Conservation (phyloP, 2,329 filamentous ascomycete genomes). For the Mycosphaerella arachidis region DNA sequence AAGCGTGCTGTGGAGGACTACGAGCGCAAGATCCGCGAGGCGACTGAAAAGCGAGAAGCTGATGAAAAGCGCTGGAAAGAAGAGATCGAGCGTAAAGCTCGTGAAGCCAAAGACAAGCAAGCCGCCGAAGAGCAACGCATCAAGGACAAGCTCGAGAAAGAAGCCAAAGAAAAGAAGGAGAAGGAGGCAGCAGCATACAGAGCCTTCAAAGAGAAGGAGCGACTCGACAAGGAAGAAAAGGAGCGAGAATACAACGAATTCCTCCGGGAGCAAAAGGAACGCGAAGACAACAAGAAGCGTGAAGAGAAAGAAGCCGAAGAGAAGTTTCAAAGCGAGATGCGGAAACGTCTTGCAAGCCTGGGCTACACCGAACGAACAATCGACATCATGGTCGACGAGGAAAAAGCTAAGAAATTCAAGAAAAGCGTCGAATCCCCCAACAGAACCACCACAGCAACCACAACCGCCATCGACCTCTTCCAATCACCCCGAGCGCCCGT, state of each 20-base stretch:
- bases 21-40: conserved; percentile 30
- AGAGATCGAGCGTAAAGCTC: conserved; percentile 39
- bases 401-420: conserved; percentile 39
- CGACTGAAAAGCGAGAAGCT: conserved; percentile 35
- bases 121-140: conserved; percentile 39
- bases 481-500: conserved; percentile 32
- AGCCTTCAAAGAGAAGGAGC: conserved; percentile 27
- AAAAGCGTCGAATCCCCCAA: conserved; percentile 17
- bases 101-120: conserved; percentile 34
- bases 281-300: conserved; percentile 30
- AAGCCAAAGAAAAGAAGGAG: conserved; percentile 34
- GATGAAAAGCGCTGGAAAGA: conserved; percentile 36
- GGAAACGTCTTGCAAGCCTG: conserved; percentile 40
- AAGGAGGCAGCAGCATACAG: conserved; percentile 34
- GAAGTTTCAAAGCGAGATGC: conserved; percentile 44
- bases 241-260: conserved; percentile 39
- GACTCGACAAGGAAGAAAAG: conserved; percentile 39
- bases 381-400: conserved; percentile 45
- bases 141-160: conserved; percentile 35
- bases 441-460: conserved; percentile 18
- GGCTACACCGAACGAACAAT: conserved; percentile 48
- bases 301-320: conserved; percentile 33
- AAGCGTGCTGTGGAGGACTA: conserved; percentile 27
- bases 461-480: conserved; percentile 10
- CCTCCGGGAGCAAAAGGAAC: conserved; percentile 71